Conservation (phyloP, 495 filamentous ascomycete species). For the Pyrenula massariospora region DNA sequence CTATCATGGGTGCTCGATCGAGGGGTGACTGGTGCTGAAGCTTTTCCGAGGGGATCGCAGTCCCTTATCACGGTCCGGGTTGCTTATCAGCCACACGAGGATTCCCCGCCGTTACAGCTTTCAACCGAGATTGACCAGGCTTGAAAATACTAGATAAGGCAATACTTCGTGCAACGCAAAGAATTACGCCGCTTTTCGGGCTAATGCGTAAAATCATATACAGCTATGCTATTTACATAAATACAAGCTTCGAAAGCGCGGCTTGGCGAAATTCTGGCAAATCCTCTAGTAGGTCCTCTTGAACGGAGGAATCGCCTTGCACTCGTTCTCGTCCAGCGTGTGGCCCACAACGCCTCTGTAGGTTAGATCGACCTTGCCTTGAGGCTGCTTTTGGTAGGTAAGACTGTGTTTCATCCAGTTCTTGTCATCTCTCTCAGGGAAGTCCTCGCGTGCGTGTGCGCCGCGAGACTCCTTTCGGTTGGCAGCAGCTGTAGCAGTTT, state of each 20-base stretch:
- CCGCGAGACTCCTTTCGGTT: constrained; percentile 91
- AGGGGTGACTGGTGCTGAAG: no score
- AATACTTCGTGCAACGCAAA: no score
- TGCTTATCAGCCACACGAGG: no score
- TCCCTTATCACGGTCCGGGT: no score
- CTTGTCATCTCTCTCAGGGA: constrained; percentile 80
- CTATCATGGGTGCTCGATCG: no score
- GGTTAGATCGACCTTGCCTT: constrained; percentile 62
- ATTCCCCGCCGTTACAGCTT: no score
- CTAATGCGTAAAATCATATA: not conserved
- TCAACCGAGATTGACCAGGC: no score
- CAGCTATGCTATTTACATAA: not conserved
- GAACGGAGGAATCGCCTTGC: constrained; percentile 77
- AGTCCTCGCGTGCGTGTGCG: constrained; percentile 92
- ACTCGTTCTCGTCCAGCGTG: constrained; percentile 83
- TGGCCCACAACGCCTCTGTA: constrained; percentile 67
- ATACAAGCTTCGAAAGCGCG: not conserved
- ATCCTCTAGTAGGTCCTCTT: constrained; percentile 62
- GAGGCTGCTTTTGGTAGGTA: constrained; percentile 81
- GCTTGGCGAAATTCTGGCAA: not conserved
- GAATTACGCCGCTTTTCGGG: no score
- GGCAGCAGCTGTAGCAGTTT: constrained; percentile 77
- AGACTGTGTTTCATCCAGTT: constrained; percentile 99
- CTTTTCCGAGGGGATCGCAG: no score
- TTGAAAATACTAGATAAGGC: no score